Base-by-base conservation (phyloP, 2,329 filamentous ascomycete species). In the Penicillium freii region DNA sequence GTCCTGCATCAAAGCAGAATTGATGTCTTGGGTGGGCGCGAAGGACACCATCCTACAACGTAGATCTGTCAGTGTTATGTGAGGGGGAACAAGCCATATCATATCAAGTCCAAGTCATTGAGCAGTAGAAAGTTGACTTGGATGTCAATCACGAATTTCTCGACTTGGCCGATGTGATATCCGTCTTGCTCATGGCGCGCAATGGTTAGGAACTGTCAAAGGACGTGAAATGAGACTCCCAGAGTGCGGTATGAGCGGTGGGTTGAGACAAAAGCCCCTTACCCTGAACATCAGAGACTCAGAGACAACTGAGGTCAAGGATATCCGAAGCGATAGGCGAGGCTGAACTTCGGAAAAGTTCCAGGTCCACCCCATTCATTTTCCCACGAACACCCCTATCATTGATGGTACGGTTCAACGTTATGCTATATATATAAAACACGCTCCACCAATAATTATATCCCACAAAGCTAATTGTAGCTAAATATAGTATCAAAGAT, bases 401-500 rank as follows among this genome's bases (percentile, higher is more conserved):
- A 10, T 40, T 31, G 8, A 52, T 21, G 4, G n/a, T 15, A 31
- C 1, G 29, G 29, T 9, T n/a, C 7, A 19, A 34, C 29, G 11
- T 15, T 38, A n/a, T 51, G 33, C 39, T 33, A 34, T 40, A 34
- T 33, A 55, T 44, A 38, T 29, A 44, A 47, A 51, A 57, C 23
- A 42, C 39, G 13, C 38, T 17, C 44, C 40, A 45, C 50, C 57
- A 53, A 57, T 59, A 57, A 54, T 59, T 49, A 40, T 45, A 36
- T 51, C 29, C 17, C 36, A 45, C 21, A 57, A 59, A 48, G 31
- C 27, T 53, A 39, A 57, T 39, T 21, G 7, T 34, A 46, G 40
- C 58, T 54, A 60, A 60, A 57, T 44, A 60, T 58, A 60, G 58
- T 36, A 47, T 25, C 21, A 39, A 33, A 52, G 52, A 43, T 25